Base-by-base conservation (phyloP, 306 rosid genomes). In the Nissolia schottii region DNA sequence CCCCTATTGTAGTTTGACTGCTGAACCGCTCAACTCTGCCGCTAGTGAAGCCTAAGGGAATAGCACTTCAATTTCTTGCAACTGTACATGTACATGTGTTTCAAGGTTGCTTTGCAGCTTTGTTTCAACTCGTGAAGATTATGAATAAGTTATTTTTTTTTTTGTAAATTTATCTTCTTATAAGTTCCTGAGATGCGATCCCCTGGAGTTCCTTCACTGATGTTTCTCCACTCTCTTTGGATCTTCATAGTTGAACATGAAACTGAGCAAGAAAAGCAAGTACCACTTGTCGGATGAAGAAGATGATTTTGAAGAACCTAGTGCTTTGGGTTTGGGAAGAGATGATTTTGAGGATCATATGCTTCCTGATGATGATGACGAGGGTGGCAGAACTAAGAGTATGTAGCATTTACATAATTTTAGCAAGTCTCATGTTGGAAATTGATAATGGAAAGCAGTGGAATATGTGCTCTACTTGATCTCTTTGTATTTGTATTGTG, bases 261-360 rank as follows among this genome's bases (percentile, higher is more conserved):
- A 91, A 76, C 7, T 61, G 64, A 82, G 58, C 77, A 94, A 91
- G 83, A 89, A 83, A 73, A 85, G 89, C 84, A 91, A 86, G 85
- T 91, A 77, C 68, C 89, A 89, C 58, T 89, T 94, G 79, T 85
- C 91, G 0, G 97, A 94, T 41, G 97, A 85, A 73, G 99, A 87
- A 37, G 97, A 94, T 16, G 94, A 82, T 6, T 86, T 77, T 51
- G 82, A 77, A 53, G 86, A 84, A 66, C 77, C 87, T 58, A 89
- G 86, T 70, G 79, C 78, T 23, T 73, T 86, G 19, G 92, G 70
- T 23, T 73, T 85, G 19, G 94, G 70, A 67, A 86, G 85, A 71
- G 97, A 94, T 80, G 97, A 91, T 79, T 91, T 80, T 67, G 95
- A 86, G 77, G 98, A 86, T 25, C 92, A 94, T 25, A 43, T 87